Evolutionary conservation across 306 rosid genomes (phyloP).

Genomic region (Lithocarpus polystachyus): DNA sequence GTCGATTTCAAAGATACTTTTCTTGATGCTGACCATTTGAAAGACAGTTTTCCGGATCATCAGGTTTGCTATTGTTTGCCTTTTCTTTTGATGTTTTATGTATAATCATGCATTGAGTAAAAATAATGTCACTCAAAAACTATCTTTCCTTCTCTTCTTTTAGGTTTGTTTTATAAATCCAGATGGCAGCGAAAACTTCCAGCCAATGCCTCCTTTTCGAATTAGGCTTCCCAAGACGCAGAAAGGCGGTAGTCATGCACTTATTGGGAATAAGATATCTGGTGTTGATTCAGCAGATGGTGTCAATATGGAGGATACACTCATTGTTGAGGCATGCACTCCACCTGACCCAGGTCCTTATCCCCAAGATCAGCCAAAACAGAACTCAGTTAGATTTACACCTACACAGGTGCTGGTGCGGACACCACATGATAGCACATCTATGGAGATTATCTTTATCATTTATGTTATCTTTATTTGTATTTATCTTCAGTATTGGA

Average conservation of each 20-base stretch:
- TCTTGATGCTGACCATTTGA: constrained; percentile 78
- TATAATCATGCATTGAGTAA: constrained; percentile 10
- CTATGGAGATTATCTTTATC: no score
- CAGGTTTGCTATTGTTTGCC: constrained; percentile 48
- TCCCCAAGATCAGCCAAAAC: constrained; percentile 97
- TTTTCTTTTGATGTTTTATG: constrained; percentile 15
- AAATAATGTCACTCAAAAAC: not conserved
- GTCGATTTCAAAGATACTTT: constrained; percentile 98
- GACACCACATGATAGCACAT: no score
- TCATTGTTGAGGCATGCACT: constrained; percentile 76
- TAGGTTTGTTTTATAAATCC: constrained; percentile 67
- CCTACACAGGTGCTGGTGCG: constrained; percentile 87
- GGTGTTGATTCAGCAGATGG: constrained; percentile 38
- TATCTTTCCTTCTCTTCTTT: constrained; percentile 25
- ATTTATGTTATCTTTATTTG: no score
- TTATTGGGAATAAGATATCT: constrained; percentile 47
- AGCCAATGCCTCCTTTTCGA: constrained; percentile 78
- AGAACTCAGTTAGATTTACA: constrained; percentile 90
- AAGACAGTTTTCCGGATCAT: constrained; percentile 63
- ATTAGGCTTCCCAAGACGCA: constrained; percentile 70
- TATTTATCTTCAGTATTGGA: no score
- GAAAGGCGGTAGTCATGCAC: constrained; percentile 46
- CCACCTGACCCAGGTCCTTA: constrained; percentile 98
- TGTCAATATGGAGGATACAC: constrained; percentile 37
- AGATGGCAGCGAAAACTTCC: constrained; percentile 52